phyloP scores from a whole-genome alignment of 2,329 filamentous ascomycete genomes.

The Claviceps purpurea region DNA sequence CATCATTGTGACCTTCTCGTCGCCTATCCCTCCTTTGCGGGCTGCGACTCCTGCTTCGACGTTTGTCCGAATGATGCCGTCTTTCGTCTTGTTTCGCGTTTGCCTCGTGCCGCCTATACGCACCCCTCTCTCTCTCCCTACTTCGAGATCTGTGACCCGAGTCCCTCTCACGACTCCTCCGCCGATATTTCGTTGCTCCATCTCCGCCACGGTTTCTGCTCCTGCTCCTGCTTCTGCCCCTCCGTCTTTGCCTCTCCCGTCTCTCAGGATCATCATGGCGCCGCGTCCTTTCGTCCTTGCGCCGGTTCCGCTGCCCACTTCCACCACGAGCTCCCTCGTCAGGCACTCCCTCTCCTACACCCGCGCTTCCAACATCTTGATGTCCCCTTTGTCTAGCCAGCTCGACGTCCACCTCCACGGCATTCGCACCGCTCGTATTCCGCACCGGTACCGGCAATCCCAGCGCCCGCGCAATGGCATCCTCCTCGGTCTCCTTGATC shows the following conservation, averaged over 20 bases:
- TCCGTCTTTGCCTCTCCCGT: conserved; percentile 19
- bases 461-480: conserved; percentile 72
- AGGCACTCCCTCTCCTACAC: conserved; percentile 7
- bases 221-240: conserved; percentile 19
- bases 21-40: conserved; percentile 8
- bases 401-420: conserved; percentile 34
- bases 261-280: conserved; percentile 19
- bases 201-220: conserved; percentile 15
- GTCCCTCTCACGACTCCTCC: conserved; percentile 10
- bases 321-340: neutral
- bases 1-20: conserved; percentile 8
- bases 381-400: conserved; percentile 29
- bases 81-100: conserved; percentile 3
- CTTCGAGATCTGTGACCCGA: conserved; percentile 7
- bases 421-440: conserved; percentile 49
- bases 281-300: conserved; percentile 16
- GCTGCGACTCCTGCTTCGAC: conserved; percentile 4
- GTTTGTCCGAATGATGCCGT: conserved; percentile 3
- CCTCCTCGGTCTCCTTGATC: conserved; percentile 85
- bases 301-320: neutral
- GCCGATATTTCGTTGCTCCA: conserved; percentile 17
- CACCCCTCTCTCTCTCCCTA: conserved; percentile 9
- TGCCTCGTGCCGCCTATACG: neutral
- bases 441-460: conserved; percentile 59
- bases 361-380: conserved; percentile 15